These are phyloP conservation scores for Lentithecium fluviatile DNA, from an alignment of 495 filamentous ascomycete genomes.

Conservation along the genomic window DNA sequence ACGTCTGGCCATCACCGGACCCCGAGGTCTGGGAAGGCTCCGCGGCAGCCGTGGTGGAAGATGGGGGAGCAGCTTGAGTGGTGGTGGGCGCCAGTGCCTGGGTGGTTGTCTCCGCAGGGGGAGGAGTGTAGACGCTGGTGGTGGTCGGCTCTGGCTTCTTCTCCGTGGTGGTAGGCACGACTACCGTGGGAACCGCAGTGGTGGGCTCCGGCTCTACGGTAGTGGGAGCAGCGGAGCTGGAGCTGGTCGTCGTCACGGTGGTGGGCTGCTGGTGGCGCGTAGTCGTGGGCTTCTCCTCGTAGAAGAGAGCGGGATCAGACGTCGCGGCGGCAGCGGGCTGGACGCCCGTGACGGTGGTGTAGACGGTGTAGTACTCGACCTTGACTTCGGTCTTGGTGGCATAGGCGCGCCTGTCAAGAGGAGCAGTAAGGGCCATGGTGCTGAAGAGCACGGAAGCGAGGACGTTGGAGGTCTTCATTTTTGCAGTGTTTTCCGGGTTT, in stretches of 20 bases:
- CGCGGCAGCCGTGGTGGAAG: constrained; percentile 4
- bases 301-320: constrained; percentile 18
- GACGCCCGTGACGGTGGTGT: constrained; percentile 21
- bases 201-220: background rate
- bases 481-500: constrained; percentile 1
- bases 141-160: background rate
- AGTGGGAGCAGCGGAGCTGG: too few relatives aligned
- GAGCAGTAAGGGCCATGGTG: constrained; percentile 21
- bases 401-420: constrained; percentile 24
- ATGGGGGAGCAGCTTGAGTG: constrained; percentile 10
- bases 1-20: background rate
- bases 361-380: constrained; percentile 27
- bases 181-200: background rate
- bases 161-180: background rate
- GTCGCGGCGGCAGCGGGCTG: constrained; percentile 7
- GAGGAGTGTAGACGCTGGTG: background rate
- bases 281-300: constrained; percentile 21
- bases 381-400: constrained; percentile 27
- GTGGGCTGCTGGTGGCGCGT: background rate
- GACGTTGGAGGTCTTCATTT: constrained; percentile 32
- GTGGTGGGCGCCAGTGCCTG: background rate
- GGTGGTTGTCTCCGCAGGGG: constrained; percentile 5
- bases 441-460: constrained; percentile 25
- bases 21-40: background rate
- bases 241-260: too few relatives aligned